phyloP scores from a whole-genome alignment of 108 stramenopile genomes.

The Ochromonas danica region DNA sequence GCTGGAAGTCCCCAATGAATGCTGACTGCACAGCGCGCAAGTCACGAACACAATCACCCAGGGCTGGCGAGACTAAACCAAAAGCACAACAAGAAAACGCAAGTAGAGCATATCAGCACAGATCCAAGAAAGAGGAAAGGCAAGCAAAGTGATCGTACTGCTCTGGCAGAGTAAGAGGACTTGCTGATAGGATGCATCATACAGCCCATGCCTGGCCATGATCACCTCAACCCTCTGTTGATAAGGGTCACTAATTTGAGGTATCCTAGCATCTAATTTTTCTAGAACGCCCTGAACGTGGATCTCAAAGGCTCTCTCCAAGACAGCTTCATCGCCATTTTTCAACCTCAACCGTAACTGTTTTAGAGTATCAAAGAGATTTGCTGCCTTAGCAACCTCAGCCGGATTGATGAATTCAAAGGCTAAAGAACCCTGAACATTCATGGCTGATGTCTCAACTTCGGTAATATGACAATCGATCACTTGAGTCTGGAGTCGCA shows the following conservation, averaged over 20 bases:
- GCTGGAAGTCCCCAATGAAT: constrained; percentile 19
- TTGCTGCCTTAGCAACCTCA: constrained; percentile 7
- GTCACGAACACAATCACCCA: constrained; percentile 4
- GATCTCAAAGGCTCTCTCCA: constrained; percentile 22
- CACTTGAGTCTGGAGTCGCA: too few species aligned
- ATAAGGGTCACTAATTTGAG: neutral
- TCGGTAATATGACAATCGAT: too few species aligned
- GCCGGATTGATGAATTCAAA: constrained; percentile 6
- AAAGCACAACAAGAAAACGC: neutral
- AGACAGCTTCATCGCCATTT: neutral
- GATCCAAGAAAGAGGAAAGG: too few species aligned
- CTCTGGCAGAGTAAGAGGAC: constrained; percentile 10
- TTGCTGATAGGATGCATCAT: constrained; percentile 32
- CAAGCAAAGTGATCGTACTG: neutral
- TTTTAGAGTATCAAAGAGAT: constrained; percentile 6
- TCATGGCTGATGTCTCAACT: too few species aligned
- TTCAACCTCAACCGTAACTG: neutral
- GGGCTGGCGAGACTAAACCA: constrained; percentile 1
- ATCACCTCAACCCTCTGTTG: constrained; percentile 8
- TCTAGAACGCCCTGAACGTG: constrained; percentile 7
- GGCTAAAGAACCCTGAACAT: too few species aligned
- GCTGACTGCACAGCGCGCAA: neutral
- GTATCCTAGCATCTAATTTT: constrained; percentile 8
- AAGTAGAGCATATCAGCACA: too few species aligned
- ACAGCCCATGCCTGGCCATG: constrained; percentile 35